Evolutionary conservation across 75 land plant genomes (phyloP).

Genomic region (Picea glauca): DNA sequence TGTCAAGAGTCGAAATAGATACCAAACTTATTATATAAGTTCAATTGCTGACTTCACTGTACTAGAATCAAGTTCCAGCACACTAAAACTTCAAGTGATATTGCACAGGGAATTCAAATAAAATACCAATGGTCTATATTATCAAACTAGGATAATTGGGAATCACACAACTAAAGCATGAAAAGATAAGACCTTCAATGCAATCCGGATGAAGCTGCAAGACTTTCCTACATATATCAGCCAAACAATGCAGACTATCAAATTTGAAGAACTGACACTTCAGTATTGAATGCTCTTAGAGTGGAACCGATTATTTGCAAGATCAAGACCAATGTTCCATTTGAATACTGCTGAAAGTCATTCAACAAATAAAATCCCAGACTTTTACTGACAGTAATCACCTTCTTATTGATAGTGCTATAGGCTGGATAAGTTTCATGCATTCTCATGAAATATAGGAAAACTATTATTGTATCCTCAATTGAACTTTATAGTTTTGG

Average conservation of each 20-base stretch:
- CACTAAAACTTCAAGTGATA: neutral
- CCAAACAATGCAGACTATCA: neutral
- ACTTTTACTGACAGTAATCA: too few relatives aligned
- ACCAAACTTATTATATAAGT: neutral
- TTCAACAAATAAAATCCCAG: too few relatives aligned
- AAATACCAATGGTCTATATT: neutral
- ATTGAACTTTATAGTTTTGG: too few relatives aligned
- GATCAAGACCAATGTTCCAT: neutral
- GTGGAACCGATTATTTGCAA: neutral
- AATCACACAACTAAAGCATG: neutral
- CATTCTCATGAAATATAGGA: too few relatives aligned
- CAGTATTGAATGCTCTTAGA: neutral
- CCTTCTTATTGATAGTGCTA: too few relatives aligned
- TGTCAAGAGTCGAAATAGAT: neutral
- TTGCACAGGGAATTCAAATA: neutral
- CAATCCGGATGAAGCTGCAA: neutral
- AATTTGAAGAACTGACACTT: neutral
- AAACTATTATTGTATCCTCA: too few relatives aligned
- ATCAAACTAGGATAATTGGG: neutral
- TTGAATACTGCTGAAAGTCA: neutral
- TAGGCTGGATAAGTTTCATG: too few relatives aligned
- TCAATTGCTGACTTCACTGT: neutral
- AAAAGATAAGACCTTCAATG: neutral
- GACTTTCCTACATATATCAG: neutral
- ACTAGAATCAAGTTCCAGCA: neutral